phyloP scores from a whole-genome alignment of 768 basidiomycete genomes.

The Paxillus ammoniavirescens region DNA sequence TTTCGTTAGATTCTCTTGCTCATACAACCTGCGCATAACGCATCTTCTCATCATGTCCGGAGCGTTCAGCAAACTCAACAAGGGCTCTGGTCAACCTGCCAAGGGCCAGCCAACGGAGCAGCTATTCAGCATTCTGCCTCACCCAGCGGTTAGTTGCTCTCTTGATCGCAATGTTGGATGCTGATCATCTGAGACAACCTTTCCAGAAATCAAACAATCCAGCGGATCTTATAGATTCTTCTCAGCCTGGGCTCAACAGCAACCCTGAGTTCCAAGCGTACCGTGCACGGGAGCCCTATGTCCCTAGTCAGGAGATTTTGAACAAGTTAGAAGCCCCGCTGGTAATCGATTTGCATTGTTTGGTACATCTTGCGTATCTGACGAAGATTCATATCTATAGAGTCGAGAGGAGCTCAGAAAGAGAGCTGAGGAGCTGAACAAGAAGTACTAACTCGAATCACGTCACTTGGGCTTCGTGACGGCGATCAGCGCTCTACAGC shows the following conservation, averaged over 20 bases:
- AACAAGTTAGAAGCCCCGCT: conserved; percentile 46
- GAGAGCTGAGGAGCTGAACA: conserved; percentile 48
- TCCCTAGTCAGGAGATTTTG: conserved; percentile 45
- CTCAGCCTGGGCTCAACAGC: conserved; percentile 33
- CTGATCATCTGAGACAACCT: not conserved
- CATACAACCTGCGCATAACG: not conserved
- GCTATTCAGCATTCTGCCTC: conserved; percentile 53
- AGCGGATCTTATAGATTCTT: conserved; percentile 41
- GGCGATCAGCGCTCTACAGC: not conserved
- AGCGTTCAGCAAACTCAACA: conserved; percentile 7
- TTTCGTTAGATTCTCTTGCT: not conserved
- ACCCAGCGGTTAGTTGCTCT: conserved; percentile 51
- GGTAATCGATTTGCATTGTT: conserved; percentile 28
- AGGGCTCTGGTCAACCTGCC: not conserved
- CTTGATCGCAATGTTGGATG: not conserved
- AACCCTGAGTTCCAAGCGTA: conserved; percentile 43
- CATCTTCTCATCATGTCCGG: conserved; percentile 13
- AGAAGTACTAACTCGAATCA: conserved; percentile 11
- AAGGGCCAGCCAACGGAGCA: conserved; percentile 30
- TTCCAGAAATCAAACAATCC: conserved; percentile 61
- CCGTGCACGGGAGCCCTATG: conserved; percentile 50
- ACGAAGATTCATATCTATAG: conserved; percentile 26
- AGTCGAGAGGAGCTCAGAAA: conserved; percentile 50
- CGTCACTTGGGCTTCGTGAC: not conserved
- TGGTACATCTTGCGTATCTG: not conserved